Evolutionary conservation across 306 rosid species (phyloP).

Genomic region (Acacia crassicarpa): DNA sequence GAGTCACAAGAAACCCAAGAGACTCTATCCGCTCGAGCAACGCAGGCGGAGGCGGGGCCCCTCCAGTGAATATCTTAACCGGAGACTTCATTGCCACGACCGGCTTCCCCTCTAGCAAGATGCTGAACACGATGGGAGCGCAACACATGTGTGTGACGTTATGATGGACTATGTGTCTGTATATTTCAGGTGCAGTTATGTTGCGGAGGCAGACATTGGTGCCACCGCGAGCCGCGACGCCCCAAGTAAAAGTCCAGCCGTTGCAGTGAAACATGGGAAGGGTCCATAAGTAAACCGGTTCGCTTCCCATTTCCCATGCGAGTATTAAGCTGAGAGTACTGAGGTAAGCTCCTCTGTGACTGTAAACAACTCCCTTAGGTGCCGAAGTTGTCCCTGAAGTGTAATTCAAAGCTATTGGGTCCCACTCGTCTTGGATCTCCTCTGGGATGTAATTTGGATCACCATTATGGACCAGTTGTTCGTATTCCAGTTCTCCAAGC

Average conservation of each 20-base stretch:
- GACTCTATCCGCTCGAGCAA: slow-evolving; percentile 50
- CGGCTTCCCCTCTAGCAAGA: slow-evolving; percentile 53
- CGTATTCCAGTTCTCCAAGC: slow-evolving; percentile 59
- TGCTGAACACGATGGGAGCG: slow-evolving; percentile 64
- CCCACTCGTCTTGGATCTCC: slow-evolving; percentile 53
- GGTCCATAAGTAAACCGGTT: slow-evolving; percentile 66
- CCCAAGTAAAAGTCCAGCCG: slow-evolving; percentile 84
- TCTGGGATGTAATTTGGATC: slow-evolving; percentile 22
- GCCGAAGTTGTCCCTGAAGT: slow-evolving; percentile 75
- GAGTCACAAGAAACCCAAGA: slow-evolving; percentile 64
- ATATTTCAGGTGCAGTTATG: slow-evolving; percentile 44
- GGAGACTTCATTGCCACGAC: slow-evolving; percentile 9
- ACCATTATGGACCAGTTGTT: slow-evolving; percentile 43
- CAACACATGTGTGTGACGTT: slow-evolving; percentile 75
- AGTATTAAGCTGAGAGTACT: slow-evolving; percentile 55
- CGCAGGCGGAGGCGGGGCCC: slow-evolving; percentile 68
- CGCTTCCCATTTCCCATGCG: slow-evolving; percentile 64
- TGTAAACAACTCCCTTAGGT: slow-evolving; percentile 72
- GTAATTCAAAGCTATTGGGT: slow-evolving; percentile 60
- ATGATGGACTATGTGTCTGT: slow-evolving; percentile 41
- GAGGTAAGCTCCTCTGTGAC: slow-evolving; percentile 66
- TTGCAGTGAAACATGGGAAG: slow-evolving; percentile 81
- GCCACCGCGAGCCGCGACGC: slow-evolving; percentile 75
- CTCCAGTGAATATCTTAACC: slow-evolving; percentile 61
- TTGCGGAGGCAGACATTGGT: slow-evolving; percentile 63